phyloP scores from a whole-genome alignment of 176 grass and related monocot species.

The Elymus sibiricus region DNA sequence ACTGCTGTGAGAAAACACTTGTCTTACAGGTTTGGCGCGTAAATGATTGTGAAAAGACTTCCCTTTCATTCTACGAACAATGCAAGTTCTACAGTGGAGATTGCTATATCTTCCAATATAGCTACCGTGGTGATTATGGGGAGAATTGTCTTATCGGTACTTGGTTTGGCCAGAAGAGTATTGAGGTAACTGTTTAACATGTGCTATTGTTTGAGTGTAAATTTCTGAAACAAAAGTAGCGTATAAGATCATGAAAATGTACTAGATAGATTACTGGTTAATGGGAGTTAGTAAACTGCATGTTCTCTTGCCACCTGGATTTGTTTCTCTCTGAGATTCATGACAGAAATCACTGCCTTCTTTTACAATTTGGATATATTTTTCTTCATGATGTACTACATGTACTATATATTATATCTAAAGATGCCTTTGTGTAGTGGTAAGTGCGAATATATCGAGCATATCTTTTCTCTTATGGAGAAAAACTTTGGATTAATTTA shows the following conservation, averaged over 20 bases:
- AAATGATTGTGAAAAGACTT: constrained; percentile 69
- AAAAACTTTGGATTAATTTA: neutral
- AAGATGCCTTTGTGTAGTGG: neutral
- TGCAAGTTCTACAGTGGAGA: constrained; percentile 98
- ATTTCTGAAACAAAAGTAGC: neutral
- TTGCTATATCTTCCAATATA: constrained; percentile 98
- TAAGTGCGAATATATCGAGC: neutral
- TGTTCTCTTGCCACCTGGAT: too few relatives aligned
- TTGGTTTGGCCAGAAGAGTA: constrained; percentile 90
- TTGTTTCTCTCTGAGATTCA: too few relatives aligned
- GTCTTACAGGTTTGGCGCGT: constrained; percentile 74
- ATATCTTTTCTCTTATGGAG: neutral
- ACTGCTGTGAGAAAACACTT: constrained; percentile 1
- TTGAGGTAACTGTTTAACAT: constrained; percentile 52
- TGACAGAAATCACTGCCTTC: neutral
- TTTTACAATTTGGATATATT: neutral
- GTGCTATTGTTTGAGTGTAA: constrained; percentile 2
- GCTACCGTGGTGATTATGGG: constrained; percentile 70
- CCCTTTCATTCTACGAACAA: constrained; percentile 80
- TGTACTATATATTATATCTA: neutral
- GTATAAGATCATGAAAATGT: neutral
- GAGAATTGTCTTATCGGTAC: constrained; percentile 90
- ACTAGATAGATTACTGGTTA: neutral
- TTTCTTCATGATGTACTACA: neutral
- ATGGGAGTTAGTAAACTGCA: neutral